Evolutionary conservation across 2,329 filamentous ascomycete species (phyloP), one percentile per base, ranked within the genome.

Genomic region (Ceratocystis cubensis): DNA sequence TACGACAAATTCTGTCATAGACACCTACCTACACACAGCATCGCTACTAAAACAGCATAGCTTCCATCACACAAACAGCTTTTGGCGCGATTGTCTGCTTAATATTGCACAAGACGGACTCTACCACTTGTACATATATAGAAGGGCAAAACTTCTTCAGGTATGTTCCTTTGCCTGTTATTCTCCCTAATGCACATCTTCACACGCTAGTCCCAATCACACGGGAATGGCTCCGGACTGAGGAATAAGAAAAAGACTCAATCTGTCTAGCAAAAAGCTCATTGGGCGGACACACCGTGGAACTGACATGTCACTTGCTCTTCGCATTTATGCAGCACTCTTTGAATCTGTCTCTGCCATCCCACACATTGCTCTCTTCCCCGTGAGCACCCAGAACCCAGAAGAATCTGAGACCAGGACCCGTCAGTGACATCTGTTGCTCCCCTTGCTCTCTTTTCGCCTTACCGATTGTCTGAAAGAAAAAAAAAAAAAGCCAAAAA

Each of bases 401-500:
- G 53, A 57, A 57, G 22, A 57, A 57, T 57, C 53, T 57, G 22
- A 57, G 53, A 57, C 53, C 53, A 57, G 30, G 53, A 17, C 53
- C 28, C 28, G 5, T 57, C 53, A 57, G 53, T 57, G 53, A 22
- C 53, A 57, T 50, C 48, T 50, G 22, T 57, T 30, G 53, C 53
- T 30, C 13, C 53, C 20, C 53, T 50, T 50, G 25, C 48, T 50
- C 22, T 57, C 25, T 30, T 30, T 30, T 30, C 53, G 53, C 28
- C 53, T 57, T 57, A 8, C 22, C 22, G 53, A 30, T 57, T 57
- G 53, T 57, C 15, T 57, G 28, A 57, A 30, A 57, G 20, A 13
- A 5, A 25, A 20, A 20, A 22, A 5, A 20, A 56, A 56, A 15
- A 20, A 30, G 50, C 13, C 50, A 15, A 25, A 57, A 13, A 13